Evolutionary conservation across 768 basidiomycete genomes (phyloP), one percentile per base, ranked within the genome.

Genomic region (Mycena metata): DNA sequence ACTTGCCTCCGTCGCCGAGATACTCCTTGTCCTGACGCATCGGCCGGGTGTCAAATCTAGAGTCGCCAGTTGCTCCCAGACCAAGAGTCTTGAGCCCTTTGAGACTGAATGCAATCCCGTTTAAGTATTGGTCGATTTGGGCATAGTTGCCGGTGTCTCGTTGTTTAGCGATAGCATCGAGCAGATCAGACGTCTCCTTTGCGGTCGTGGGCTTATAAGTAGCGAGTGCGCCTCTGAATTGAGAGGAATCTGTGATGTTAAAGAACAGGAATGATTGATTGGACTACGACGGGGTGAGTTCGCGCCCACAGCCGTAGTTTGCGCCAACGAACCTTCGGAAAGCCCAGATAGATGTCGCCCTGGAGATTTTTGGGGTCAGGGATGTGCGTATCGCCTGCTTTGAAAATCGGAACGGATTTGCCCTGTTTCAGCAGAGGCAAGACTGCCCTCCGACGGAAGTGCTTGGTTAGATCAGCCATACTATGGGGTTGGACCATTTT

Each of bases 191-290:
- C 46, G 46, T 47, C 46, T 47, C 16, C 46, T 47, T 47, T 21
- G 46, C 13, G 21, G 46, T 47, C 21, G 46, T 17, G 46, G 46
- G 46, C 46, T 47, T 47, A 21, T 17, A 47, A 15, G 13, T 47
- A 7, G 46, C 46, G 21, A 47, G 46, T 17, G 46, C 46, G 46
- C 16, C 19, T 21, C 46, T 10, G n/a, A 47, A 47, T 21, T 17
- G 21, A 15, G 46, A 47, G 16, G 21, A n/a, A 21, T 47, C 46
- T 47, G 13, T 15, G 21, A 47, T 47, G 46, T 21, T 15, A 21
- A 47, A 47, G 46, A 47, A 47, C 7, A 47, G 13, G 46, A 47
- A 47, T 41, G 41, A 41, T 41, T 41, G 41, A 47, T 47, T 47
- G 46, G 21, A 47, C 13, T 47, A 15, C 21, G 46, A 47, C 46